These are phyloP conservation scores for Starmerella sirachaensis DNA, from an alignment of 805 yeast genomes.

Conservation along the genomic window DNA sequence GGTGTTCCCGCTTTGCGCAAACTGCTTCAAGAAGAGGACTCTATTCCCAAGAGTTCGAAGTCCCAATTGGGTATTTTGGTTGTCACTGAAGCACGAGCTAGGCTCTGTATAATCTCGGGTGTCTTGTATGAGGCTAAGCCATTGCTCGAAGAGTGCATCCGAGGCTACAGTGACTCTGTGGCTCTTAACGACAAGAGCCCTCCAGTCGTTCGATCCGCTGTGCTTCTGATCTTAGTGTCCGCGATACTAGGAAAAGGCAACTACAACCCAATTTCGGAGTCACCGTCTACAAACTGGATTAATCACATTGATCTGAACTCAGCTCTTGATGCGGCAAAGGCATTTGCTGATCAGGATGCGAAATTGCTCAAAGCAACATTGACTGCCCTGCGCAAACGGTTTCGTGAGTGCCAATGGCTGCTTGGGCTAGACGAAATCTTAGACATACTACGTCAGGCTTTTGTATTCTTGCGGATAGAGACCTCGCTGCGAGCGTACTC, in stretches of 20 bases:
- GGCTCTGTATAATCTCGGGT: neutral
- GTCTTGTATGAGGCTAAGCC: constrained; percentile 1
- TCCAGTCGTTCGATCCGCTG: neutral
- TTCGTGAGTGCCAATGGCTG: neutral
- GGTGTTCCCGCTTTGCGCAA: neutral
- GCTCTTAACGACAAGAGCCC: neutral
- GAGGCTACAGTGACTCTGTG: constrained; percentile 4
- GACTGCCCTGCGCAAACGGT: neutral
- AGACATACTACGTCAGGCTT: neutral
- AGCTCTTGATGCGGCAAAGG: neutral
- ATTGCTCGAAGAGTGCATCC: neutral
- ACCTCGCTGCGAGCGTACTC: neutral
- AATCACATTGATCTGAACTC: neutral
- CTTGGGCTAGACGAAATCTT: neutral
- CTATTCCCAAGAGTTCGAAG: neutral
- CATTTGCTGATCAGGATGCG: neutral
- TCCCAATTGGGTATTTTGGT: neutral
- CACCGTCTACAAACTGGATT: neutral
- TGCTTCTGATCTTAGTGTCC: constrained; percentile 4
- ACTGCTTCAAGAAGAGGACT: neutral
- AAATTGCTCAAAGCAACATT: neutral
- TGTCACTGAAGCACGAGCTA: constrained; percentile 1
- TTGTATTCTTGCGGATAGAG: neutral
- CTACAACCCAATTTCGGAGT: neutral
- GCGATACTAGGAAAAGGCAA: constrained; percentile 1